phyloP scores from a whole-genome alignment of 768 basidiomycete genomes.

The Boletus vermiculosoides region DNA sequence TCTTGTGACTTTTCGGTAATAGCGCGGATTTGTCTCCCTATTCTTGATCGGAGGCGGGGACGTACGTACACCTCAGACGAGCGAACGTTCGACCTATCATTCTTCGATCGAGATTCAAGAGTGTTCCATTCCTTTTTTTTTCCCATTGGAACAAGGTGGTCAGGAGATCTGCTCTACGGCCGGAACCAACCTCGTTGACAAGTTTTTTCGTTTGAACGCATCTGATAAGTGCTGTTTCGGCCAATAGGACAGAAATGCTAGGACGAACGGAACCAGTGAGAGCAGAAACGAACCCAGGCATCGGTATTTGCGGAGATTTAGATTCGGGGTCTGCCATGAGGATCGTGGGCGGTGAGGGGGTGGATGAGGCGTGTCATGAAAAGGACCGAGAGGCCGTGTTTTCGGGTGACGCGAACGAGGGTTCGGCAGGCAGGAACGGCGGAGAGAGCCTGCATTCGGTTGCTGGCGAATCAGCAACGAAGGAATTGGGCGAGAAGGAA shows the following conservation, averaged over 20 bases:
- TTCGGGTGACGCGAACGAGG: constrained; percentile 20
- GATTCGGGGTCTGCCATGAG: constrained; percentile 24
- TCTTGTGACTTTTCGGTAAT: constrained; percentile 7
- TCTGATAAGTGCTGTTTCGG: constrained; percentile 6
- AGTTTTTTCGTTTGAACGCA: not conserved
- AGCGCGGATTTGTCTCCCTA: constrained; percentile 1
- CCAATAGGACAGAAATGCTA: constrained; percentile 8
- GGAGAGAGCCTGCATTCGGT: not conserved
- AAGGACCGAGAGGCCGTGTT: constrained; percentile 18
- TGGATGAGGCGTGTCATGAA: constrained; percentile 25
- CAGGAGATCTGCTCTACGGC: not conserved
- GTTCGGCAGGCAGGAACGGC: constrained; percentile 11
- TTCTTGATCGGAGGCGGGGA: constrained; percentile 11
- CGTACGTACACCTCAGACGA: not conserved
- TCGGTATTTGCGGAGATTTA: constrained; percentile 24
- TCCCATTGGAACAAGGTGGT: constrained; percentile 2
- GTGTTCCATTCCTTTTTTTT: not conserved
- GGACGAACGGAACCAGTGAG: not conserved
- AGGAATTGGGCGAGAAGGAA: not conserved
- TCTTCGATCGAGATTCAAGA: not conserved
- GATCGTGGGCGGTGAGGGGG: constrained; percentile 23
- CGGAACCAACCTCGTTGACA: not conserved
- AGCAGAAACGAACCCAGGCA: constrained; percentile 1
- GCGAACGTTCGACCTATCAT: constrained; percentile 1
- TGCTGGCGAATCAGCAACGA: constrained; percentile 6